Evolutionary conservation across 2,329 filamentous ascomycete species (phyloP).

Genomic region (Pseudogymnoascus verrucosus): DNA sequence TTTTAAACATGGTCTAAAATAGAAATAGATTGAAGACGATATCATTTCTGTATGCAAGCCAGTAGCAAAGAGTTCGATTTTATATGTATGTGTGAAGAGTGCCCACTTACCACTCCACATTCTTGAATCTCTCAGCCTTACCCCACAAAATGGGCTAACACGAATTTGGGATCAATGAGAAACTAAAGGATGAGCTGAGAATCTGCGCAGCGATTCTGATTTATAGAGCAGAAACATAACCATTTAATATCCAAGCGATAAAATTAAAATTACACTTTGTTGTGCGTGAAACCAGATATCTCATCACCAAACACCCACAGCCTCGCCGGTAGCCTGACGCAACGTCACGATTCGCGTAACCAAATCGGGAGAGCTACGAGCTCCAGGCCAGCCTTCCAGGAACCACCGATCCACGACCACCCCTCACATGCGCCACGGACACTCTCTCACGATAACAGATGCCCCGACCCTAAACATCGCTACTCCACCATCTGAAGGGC

Average conservation of each 20-base stretch:
- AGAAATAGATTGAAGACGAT: neutral
- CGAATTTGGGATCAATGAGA: neutral
- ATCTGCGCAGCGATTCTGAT: neutral
- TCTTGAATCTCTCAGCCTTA: neutral
- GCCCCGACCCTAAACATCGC: neutral
- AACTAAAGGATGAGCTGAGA: neutral
- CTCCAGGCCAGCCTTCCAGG: neutral
- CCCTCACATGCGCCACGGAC: neutral
- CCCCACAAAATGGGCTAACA: neutral
- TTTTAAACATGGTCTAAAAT: neutral
- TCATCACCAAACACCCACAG: neutral
- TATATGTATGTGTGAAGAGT: neutral
- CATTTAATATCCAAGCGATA: neutral
- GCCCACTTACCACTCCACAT: constrained; percentile 1
- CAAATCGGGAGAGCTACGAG: constrained; percentile 5
- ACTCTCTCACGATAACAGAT: neutral
- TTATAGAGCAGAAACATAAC: neutral
- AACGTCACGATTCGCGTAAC: constrained; percentile 5
- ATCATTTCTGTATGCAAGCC: neutral
- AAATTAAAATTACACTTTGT: neutral
- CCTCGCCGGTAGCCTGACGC: constrained; percentile 1
- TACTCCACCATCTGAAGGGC: neutral
- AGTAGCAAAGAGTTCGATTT: neutral
- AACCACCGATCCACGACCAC: neutral
- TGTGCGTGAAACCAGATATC: neutral